Percentiles rank a stretch among this genome's conserved stretches.
Evolutionary conservation across 2,329 filamentous ascomycete species (phyloP).

Genomic region (Leptographium wingfieldii): DNA sequence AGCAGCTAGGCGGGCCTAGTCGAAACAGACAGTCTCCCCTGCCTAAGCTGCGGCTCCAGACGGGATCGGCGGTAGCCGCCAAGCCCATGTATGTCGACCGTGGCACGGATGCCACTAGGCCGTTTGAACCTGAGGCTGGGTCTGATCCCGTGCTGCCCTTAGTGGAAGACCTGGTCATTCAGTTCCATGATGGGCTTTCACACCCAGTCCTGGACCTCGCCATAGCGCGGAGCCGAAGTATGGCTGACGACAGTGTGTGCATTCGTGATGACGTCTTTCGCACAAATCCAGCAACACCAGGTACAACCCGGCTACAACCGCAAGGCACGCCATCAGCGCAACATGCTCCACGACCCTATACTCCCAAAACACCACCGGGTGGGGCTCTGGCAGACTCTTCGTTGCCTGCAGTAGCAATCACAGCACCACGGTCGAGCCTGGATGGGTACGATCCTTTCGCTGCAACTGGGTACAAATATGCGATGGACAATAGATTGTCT

Average conservation of each 20-base stretch:
- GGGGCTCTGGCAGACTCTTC: background rate
- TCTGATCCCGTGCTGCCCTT: conserved; percentile 37
- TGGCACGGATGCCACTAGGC: conserved; percentile 24
- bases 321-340: background rate
- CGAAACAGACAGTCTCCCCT: background rate
- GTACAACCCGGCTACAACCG: background rate
- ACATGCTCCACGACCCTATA: conserved; percentile 1
- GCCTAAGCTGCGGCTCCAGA: background rate
- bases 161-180: conserved; percentile 43
- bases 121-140: conserved; percentile 3
- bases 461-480: conserved; percentile 5
- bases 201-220: conserved; percentile 32
- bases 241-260: conserved; percentile 2
- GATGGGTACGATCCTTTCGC: conserved; percentile 37
- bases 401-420: background rate
- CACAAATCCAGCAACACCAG: background rate
- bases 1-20: background rate
- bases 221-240: conserved; percentile 30
- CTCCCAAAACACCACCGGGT: conserved; percentile 2
- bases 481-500: background rate
- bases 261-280: background rate
- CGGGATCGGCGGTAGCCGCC: background rate
- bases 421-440: background rate
- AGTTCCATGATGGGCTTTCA: conserved; percentile 32
- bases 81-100: conserved; percentile 22